These are phyloP conservation scores for Suhomyces ambrosiae DNA, from an alignment of 1,139 yeast species.

Conservation along the genomic window DNA sequence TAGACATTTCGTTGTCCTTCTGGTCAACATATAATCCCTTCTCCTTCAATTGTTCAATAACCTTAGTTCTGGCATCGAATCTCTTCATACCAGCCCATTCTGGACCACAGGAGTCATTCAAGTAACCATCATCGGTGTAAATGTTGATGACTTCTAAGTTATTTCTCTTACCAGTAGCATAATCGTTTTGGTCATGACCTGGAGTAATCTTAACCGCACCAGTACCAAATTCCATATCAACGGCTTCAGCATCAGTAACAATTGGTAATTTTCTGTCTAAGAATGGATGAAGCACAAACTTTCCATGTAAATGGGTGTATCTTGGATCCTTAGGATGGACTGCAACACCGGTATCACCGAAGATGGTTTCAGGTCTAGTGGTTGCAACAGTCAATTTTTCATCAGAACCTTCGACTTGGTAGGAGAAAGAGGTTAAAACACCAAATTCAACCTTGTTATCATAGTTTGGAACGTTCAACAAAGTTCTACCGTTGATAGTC, in stretches of 20 bases:
- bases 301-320: constrained; percentile 93
- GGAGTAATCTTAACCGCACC: constrained; percentile 99
- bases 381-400: constrained; percentile 93
- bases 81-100: constrained; percentile 90
- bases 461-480: constrained; percentile 84
- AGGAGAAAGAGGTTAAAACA: constrained; percentile 90
- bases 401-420: constrained; percentile 83
- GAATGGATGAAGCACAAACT: constrained; percentile 88
- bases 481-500: constrained; percentile 79
- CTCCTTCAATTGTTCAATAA: constrained; percentile 77
- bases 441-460: constrained; percentile 93
- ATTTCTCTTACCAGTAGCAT: constrained; percentile 93
- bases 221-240: constrained; percentile 98
- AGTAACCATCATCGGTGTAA: constrained; percentile 85
- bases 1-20: constrained; percentile 91
- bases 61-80: constrained; percentile 88
- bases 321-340: constrained; percentile 95
- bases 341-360: constrained; percentile 97
- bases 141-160: constrained; percentile 85
- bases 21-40: constrained; percentile 79
- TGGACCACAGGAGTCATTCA: constrained; percentile 88
- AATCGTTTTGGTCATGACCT: constrained; percentile 97
- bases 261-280: constrained; percentile 84
- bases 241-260: constrained; percentile 87
- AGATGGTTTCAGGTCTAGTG: constrained; percentile 97